phyloP scores from a whole-genome alignment of 148 eudicot species.

The Rhododendron simsii region DNA sequence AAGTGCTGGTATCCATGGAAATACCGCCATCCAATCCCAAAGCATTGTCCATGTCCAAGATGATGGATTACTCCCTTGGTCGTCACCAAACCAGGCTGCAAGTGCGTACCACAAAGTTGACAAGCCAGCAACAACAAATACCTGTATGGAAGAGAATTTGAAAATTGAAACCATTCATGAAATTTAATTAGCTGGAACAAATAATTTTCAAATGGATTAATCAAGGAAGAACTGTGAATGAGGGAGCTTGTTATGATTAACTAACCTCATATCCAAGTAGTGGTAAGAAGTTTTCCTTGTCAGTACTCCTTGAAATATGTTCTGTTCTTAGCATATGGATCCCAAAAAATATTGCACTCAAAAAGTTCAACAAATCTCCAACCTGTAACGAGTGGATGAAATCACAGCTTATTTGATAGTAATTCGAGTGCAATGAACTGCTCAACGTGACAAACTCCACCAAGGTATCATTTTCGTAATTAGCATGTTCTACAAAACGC shows the following conservation, averaged over 20 bases:
- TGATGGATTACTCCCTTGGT: slow-evolving; percentile 23
- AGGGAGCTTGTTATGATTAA: not conserved
- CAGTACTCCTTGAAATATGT: slow-evolving; percentile 51
- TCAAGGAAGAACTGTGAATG: not conserved
- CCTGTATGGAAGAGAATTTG: slow-evolving; percentile 28
- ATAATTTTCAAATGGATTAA: not conserved
- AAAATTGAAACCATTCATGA: slow-evolving; percentile 7
- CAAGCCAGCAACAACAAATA: slow-evolving; percentile 48
- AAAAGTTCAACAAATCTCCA: slow-evolving; percentile 67
- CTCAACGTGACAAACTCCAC: not conserved
- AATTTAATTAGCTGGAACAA: not conserved
- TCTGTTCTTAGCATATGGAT: slow-evolving; percentile 75
- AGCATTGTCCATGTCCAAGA: slow-evolving; percentile 44
- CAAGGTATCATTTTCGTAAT: not conserved
- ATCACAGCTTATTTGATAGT: not conserved
- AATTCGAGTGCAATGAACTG: not conserved
- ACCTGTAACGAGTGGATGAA: slow-evolving; percentile 31
- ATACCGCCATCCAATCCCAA: slow-evolving; percentile 31
- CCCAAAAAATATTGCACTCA: slow-evolving; percentile 68
- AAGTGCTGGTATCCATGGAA: slow-evolving; percentile 76
- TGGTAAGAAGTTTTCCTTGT: slow-evolving; percentile 44
- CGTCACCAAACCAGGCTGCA: slow-evolving; percentile 32
- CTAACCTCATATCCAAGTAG: slow-evolving; percentile 73
- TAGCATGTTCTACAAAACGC: not conserved
- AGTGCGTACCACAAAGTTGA: slow-evolving; percentile 48